Evolutionary conservation across 106 monocot genomes (phyloP), one percentile per base, ranked within the genome.

Genomic region (Amphibolis antarctica): DNA sequence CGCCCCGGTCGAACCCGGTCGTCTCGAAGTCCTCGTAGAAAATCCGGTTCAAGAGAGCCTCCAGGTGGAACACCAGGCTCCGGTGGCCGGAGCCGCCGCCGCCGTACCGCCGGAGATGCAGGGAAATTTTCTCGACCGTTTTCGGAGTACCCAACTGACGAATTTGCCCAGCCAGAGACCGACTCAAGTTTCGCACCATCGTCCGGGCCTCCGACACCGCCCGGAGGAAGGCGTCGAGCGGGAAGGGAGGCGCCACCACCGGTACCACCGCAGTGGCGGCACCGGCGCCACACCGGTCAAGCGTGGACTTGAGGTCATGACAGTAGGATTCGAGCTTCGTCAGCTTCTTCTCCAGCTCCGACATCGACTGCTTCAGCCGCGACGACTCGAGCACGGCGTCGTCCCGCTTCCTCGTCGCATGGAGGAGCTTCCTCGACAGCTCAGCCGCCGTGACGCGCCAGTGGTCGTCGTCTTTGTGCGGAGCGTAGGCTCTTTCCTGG

Each of bases 311-410:
- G 66, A 66, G 83, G 53, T 59, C 68, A 59, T 68, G 70, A 66
- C 76, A 77, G 71, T 74, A 52, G 55, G 72, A 60, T 63, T 89
- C 83, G 55, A 89, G 77, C 25, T 46, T 62, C 45, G 72, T 65
- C 68, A 94, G 69, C 81, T 89, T 89, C 64, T 65, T 72, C 63
- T 88, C 80, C 25, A 94, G 83, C 64, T 94, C 86, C 53, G 93
- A 49, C 75, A 89, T 67, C 29, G 88, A 78, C 49, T 52, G 55
- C 53, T 81, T 80, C 12, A 83, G 76, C 7, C 78, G 65, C 42
- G 83, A 72, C 27, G 78, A 62, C 63, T 83, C 81, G n/a, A 49
- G 46, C 24, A 44, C 77, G 62, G 93, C 93, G 63, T 94, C 86
- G 71, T 94, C 93, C 27, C 89, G 76, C 60, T 67, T 73, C 43